phyloP scores from a whole-genome alignment of 2,329 filamentous ascomycete species.

The Berkeleyomyces basicola region DNA sequence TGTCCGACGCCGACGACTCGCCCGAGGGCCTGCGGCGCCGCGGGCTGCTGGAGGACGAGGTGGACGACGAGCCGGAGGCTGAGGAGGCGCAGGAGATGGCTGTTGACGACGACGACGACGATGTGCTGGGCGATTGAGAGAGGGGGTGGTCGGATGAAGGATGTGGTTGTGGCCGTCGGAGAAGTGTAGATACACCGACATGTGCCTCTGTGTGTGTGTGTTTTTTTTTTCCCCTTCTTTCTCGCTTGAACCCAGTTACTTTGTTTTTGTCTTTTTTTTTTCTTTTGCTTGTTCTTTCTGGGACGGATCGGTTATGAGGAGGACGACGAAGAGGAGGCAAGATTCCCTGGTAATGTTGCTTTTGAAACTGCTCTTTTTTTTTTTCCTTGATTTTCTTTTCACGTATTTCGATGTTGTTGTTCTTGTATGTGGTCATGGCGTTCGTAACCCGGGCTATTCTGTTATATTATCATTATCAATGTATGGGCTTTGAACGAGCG shows the following conservation, averaged over 20 bases:
- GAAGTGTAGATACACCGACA: neutral
- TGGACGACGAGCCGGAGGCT: conserved; percentile 24
- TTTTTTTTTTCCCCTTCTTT: conserved; percentile 8
- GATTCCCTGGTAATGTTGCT: neutral
- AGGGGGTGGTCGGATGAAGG: neutral
- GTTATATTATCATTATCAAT: neutral
- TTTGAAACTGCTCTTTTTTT: neutral
- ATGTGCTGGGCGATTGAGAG: conserved; percentile 25
- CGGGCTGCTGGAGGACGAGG: conserved; percentile 36
- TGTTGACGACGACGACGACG: conserved; percentile 18
- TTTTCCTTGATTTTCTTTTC: conserved; percentile 13
- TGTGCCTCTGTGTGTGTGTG: conserved; percentile 1
- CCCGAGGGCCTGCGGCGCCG: conserved; percentile 38
- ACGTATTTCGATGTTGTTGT: neutral
- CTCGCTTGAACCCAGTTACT: neutral
- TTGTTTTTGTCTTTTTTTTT: conserved; percentile 10
- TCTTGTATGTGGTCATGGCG: neutral
- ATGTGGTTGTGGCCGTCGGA: neutral
- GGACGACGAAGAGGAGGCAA: neutral
- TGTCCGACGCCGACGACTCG: conserved; percentile 31
- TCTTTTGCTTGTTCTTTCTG: conserved; percentile 11
- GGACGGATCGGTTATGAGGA: neutral
- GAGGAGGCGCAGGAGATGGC: conserved; percentile 13
- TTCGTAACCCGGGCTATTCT: neutral
- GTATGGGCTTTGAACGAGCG: too few relatives aligned